These are phyloP conservation scores for Avena eriantha DNA, from an alignment of 176 grass and related monocot genomes.

Conservation along the genomic window DNA sequence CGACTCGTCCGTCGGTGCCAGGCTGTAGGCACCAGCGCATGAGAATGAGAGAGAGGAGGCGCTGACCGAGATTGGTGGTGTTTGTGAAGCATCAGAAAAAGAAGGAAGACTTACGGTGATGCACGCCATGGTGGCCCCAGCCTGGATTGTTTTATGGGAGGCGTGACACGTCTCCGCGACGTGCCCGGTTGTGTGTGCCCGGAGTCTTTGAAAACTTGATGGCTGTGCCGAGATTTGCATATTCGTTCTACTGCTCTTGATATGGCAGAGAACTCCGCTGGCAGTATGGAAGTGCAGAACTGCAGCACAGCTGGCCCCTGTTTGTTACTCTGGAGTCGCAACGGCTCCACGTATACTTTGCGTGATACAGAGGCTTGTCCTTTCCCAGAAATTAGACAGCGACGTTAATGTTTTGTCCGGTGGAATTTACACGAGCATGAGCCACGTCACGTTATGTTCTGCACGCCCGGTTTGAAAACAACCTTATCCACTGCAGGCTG, in stretches of 20 bases:
- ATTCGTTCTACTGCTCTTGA: background rate
- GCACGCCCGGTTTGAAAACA: too few relatives aligned
- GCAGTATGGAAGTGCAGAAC: background rate
- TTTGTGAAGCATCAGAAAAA: background rate
- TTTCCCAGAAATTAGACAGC: background rate
- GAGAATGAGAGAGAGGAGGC: background rate
- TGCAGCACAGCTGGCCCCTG: conserved; percentile 39
- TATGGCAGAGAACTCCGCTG: background rate
- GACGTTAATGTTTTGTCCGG: background rate
- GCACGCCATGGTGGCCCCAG: background rate
- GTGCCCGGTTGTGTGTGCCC: conserved; percentile 25
- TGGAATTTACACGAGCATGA: background rate
- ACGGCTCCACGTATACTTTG: conserved; percentile 24
- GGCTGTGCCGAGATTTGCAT: background rate
- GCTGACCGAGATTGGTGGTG: background rate
- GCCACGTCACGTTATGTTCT: too few relatives aligned
- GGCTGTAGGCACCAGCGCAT: background rate
- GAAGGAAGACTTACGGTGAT: background rate
- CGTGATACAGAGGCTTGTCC: background rate
- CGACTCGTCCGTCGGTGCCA: background rate
- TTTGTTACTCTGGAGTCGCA: background rate
- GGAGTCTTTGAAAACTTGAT: background rate
- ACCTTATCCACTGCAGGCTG: background rate
- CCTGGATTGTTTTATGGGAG: background rate
- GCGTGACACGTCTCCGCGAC: conserved; percentile 43